A percentile compares a stretch with the other conserved stretches of the same genome.
These are phyloP conservation scores for Prunus persica DNA, from an alignment of 306 rosid genomes.

Conservation along the genomic window Prunus_persica_NCBIv2 NC_034012.1:3464501-3465000, in stretches of 20 bases:
- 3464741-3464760: slow-evolving; percentile 22
- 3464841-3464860: slow-evolving; percentile 32
- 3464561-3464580: background rate
- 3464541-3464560: background rate
- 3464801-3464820: slow-evolving; percentile 41
- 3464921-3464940: background rate
- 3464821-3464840: slow-evolving; percentile 33
- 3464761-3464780: slow-evolving; percentile 8
- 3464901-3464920: background rate
- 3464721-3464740: slow-evolving; percentile 54
- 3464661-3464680: slow-evolving; percentile 32
- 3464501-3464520: background rate
- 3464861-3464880: background rate
- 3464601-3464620: slow-evolving; percentile 16
- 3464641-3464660: background rate
- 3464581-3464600: slow-evolving; percentile 32
- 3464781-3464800: slow-evolving; percentile 19
- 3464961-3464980: slow-evolving; percentile 36
- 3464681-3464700: slow-evolving; percentile 61
- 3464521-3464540: background rate
- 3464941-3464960: background rate
- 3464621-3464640: slow-evolving; percentile 32
- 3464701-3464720: slow-evolving; percentile 57
- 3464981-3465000: slow-evolving; percentile 49
- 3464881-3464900: background rate